These are phyloP conservation scores for Mollisia scopiformis DNA, from an alignment of 2,329 filamentous ascomycete genomes.

Conservation along the genomic window DNA sequence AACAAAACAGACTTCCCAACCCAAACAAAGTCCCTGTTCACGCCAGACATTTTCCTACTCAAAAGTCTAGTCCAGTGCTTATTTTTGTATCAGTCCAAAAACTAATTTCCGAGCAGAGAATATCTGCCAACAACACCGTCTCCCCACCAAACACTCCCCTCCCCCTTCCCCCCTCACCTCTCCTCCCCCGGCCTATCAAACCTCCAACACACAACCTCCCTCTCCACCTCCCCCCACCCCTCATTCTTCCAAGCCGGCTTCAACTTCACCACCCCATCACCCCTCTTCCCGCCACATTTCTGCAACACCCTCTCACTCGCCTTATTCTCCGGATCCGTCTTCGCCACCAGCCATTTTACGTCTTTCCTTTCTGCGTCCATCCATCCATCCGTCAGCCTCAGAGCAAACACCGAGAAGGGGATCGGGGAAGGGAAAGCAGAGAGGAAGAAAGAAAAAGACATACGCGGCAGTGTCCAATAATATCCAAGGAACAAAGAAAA, in stretches of 20 bases:
- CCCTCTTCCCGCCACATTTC: conserved; percentile 22
- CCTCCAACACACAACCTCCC: conserved; percentile 26
- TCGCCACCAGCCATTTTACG: conserved; percentile 25
- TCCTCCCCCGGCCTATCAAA: conserved; percentile 23
- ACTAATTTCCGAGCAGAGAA: too few species aligned
- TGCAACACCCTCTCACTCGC: conserved; percentile 21
- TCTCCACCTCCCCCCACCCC: conserved; percentile 4
- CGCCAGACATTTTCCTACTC: background rate
- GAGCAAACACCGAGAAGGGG: too few species aligned
- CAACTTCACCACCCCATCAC: conserved; percentile 15
- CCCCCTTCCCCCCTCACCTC: background rate
- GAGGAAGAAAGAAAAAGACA: background rate
- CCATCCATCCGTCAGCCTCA: too few species aligned
- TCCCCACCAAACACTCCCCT: background rate
- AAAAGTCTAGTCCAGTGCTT: too few species aligned
- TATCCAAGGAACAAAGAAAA: conserved; percentile 21
- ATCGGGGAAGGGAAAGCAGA: background rate
- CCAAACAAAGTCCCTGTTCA: too few species aligned
- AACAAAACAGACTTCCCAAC: too few species aligned
- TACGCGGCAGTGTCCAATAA: conserved; percentile 26
- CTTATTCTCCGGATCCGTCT: conserved; percentile 22
- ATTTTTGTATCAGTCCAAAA: too few species aligned
- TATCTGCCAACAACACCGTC: too few species aligned
- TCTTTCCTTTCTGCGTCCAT: conserved; percentile 23
- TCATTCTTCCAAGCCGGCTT: background rate